Evolutionary conservation across 2,329 filamentous ascomycete genomes (phyloP).

Genomic region (Pseudogymnoascus pannorum): DNA sequence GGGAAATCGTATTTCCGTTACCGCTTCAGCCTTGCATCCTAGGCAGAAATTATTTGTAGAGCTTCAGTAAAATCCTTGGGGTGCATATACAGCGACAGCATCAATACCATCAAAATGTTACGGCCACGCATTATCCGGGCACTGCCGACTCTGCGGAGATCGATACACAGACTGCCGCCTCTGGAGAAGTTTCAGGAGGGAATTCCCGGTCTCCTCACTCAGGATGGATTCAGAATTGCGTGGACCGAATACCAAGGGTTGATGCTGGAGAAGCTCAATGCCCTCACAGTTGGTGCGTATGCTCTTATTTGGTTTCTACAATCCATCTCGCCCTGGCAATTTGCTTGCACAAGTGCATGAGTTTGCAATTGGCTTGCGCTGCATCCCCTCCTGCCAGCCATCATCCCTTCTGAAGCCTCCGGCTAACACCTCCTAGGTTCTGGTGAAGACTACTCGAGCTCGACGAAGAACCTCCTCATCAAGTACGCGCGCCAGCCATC

Average conservation of each 20-base stretch:
- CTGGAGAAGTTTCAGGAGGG: conserved; percentile 41
- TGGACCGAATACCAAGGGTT: conserved; percentile 77
- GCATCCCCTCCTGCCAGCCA: background rate
- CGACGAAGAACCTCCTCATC: conserved; percentile 62
- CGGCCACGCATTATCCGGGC: conserved; percentile 26
- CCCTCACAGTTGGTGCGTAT: conserved; percentile 59
- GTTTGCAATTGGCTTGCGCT: background rate
- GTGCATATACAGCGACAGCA: conserved; percentile 10
- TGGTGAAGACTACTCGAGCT: conserved; percentile 57
- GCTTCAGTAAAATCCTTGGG: conserved; percentile 7
- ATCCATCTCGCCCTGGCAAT: background rate
- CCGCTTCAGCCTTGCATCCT: background rate
- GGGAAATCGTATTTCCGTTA: background rate
- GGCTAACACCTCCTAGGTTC: conserved; percentile 10
- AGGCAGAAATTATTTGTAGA: conserved; percentile 11
- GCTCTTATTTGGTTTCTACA: background rate
- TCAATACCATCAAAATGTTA: conserved; percentile 24
- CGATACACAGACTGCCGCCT: conserved; percentile 41
- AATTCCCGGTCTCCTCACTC: conserved; percentile 64
- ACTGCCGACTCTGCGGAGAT: conserved; percentile 30
- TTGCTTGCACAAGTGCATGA: background rate
- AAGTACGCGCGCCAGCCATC: conserved; percentile 71
- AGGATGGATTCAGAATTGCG: conserved; percentile 62
- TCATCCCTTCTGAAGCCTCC: background rate
- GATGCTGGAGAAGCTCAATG: conserved; percentile 70